Evolutionary conservation across 345 rosid species (phyloP).

Genomic region (Nasturtium officinale): DNA sequence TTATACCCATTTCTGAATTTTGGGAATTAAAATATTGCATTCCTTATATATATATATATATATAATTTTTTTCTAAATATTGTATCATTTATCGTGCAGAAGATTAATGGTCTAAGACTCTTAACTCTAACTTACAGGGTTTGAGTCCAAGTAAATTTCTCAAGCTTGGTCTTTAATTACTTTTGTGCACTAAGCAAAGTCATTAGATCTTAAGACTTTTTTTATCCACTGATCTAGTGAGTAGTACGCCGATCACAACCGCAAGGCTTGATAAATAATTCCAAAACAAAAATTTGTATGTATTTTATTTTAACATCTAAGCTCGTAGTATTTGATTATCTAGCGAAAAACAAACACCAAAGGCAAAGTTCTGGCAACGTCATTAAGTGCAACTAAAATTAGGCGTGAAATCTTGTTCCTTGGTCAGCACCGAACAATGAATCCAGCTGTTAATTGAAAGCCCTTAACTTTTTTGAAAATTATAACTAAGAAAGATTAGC

Average conservation of each 20-base stretch:
- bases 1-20: neutral
- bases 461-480: neutral
- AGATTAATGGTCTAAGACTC: neutral
- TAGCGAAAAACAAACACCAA: too few relatives aligned
- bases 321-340: conserved; percentile 11
- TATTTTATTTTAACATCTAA: neutral
- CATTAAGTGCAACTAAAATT: conserved; percentile 32
- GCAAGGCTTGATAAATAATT: neutral
- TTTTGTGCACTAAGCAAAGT: conserved; percentile 31
- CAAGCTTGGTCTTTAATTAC: conserved; percentile 17
- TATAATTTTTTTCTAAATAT: too few relatives aligned
- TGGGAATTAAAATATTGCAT: too few relatives aligned
- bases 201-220: neutral
- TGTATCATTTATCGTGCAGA: neutral
- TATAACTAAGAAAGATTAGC: neutral
- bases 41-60: too few relatives aligned
- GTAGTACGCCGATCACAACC: neutral
- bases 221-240: neutral
- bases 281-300: neutral
- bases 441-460: neutral
- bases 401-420: conserved; percentile 22
- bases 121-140: neutral
- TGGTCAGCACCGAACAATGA: conserved; percentile 27
- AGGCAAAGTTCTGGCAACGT: neutral
- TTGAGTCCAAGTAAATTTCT: conserved; percentile 15